Evolutionary conservation across 2,329 filamentous ascomycete species (phyloP).

Genomic region (Escovopsis sp.): DNA sequence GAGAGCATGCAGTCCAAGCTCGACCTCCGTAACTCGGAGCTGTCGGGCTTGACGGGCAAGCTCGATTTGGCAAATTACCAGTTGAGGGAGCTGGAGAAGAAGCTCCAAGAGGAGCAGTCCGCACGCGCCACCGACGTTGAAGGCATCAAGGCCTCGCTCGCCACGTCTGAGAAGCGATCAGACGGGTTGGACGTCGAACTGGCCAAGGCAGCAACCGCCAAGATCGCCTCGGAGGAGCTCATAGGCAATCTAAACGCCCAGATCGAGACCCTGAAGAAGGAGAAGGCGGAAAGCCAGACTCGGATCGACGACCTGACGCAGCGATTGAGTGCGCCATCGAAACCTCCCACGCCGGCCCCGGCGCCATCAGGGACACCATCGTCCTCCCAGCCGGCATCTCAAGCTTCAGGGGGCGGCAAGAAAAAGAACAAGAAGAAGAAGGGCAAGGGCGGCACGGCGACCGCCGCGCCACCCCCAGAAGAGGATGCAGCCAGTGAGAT

Average conservation of each 20-base stretch:
- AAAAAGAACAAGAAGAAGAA: conserved; percentile 91
- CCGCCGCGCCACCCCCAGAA: conserved; percentile 12
- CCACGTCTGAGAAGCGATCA: conserved; percentile 19
- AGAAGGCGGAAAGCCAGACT: conserved; percentile 16
- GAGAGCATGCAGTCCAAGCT: conserved; percentile 36
- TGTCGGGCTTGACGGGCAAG: conserved; percentile 34
- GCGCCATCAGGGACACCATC: conserved; percentile 12
- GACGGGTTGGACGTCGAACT: conserved; percentile 27
- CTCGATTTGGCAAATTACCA: conserved; percentile 29
- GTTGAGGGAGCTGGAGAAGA: conserved; percentile 28
- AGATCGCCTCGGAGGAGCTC: conserved; percentile 26
- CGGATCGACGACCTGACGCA: conserved; percentile 27
- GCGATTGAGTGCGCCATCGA: conserved; percentile 23
- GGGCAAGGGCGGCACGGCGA: conserved; percentile 45
- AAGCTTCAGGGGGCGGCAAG: conserved; percentile 19
- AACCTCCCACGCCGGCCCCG: conserved; percentile 10
- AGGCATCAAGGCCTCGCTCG: conserved; percentile 22
- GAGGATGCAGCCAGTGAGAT: conserved; percentile 17
- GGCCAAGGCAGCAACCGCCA: conserved; percentile 23
- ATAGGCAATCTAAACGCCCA: conserved; percentile 23
- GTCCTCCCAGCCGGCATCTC: conserved; percentile 11
- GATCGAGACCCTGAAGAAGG: conserved; percentile 20
- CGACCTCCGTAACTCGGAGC: conserved; percentile 31
- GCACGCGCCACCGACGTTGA: conserved; percentile 18
- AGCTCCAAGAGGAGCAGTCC: conserved; percentile 19